Base-by-base conservation (phyloP, 192 early-diverging fungal genomes). In the Coemansia sp. region DNA sequence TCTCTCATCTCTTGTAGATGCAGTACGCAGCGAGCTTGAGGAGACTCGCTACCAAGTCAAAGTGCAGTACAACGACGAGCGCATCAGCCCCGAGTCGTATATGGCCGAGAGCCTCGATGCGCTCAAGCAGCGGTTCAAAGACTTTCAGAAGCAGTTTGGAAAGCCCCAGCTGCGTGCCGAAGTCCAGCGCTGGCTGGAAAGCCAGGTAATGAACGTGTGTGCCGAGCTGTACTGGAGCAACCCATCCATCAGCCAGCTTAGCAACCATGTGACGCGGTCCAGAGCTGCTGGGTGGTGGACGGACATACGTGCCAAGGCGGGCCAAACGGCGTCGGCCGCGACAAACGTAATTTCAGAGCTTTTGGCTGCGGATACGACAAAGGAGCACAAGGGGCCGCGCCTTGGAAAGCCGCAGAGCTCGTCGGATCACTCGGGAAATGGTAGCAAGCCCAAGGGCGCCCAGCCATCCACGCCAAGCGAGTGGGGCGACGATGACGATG, bases 11-110 rank as follows among this genome's bases (percentile, higher is more conserved):
- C 91, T 98, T 65, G 86, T 91, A n/a, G 91, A 95, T 56, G 89
- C 92, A 0, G 97, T 98, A n/a, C 91, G 97, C 61, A 82, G 67
- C 62, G 95, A 98, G 66, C 83, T 98, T 40, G 94, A 97, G 54
- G 95, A 98, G 75, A 87, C 95, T 11, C 85, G 88, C 14, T 98
- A 98, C 72, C 94, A 97, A 82, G 96, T 95, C 83, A 98, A 98
- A 76, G 97, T 98, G 11, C 93, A 95, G 50, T 98, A 97, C 85
- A 97, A 97, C 61, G 97, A 98, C 76, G 89, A 94, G 60, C 84
- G 87, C 27, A 91, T 98, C 59, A 92, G 92, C 20, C 89, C 97
- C 38, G 95, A 98, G 79, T 92, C 91, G 17, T 98, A 98, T 77
- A 92, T 92, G 52, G 92, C 94, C 4, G 97, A 98, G 55, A 87